Evolutionary conservation across 768 basidiomycete genomes (phyloP), one percentile per base, ranked within the genome.

Genomic region (Termitomyces sp.): DNA sequence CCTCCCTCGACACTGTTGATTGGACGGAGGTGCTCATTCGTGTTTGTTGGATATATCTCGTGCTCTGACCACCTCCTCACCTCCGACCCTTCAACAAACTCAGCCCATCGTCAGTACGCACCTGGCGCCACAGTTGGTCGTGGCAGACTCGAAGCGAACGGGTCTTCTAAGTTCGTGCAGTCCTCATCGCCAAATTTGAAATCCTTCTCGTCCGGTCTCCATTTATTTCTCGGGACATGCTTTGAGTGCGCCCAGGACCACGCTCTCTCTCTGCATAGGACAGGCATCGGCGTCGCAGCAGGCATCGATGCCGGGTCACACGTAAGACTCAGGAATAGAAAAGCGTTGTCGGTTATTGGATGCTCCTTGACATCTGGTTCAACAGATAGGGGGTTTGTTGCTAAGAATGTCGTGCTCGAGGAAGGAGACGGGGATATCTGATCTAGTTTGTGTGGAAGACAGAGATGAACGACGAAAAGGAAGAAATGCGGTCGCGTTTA

Each of bases 401-500:
- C 22, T 37, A 52, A 9, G 26, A 9, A n/a, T 26, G 36, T 26
- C 18, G 24, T 4, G 9, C 36, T 51, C 9, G 50, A 51, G 24
- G 50, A 50, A 26, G 49, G 50, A 1, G 24, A 51, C 2, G 39
- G 26, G 6, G 51, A 52, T n/a, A 52, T 37, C 12, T 37, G 42
- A 16, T 53, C 18, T 1, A 29, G 5, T 26, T 20, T 22, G 27
- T 41, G 13, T 29, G 8, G n/a, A 6, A 16, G 3, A 7, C 3
- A 27, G 58, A 59, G 56, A 57, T 59, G 48, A 59, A 59, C 3
- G 61, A 59, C 2, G 58, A 57, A 32, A 51, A 57, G 5, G 51
- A 41, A 6, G 61, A 59, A 20, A 36, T 47, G 10, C 16, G 24
- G 12, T 42, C 34, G 20, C 52, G 56, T 26, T 46, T 58, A 44